Percentiles rank a stretch among this genome's conserved stretches.
Conservation (phyloP, 306 rosid genomes). For the Vachellia pachyceras region DNA sequence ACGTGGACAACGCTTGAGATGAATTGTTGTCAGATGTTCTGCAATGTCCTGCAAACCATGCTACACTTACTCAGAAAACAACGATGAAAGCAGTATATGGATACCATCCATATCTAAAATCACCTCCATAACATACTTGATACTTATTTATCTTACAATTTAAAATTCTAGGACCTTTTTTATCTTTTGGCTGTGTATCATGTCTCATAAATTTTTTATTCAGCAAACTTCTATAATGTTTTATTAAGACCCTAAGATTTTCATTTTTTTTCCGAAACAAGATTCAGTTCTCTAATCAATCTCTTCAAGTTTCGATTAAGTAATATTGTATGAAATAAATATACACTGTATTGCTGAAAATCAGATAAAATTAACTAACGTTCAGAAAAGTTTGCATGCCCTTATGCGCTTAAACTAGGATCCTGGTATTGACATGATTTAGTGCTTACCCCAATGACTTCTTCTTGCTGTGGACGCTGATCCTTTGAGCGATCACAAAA, state of each 20-base stretch:
- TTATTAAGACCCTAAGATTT: not conserved
- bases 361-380: not conserved
- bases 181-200: not conserved
- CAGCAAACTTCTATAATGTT: not conserved
- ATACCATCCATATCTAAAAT: slow-evolving; percentile 54
- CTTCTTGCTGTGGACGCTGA: slow-evolving; percentile 95
- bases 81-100: slow-evolving; percentile 38
- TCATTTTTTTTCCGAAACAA: not conserved
- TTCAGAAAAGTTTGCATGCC: not conserved
- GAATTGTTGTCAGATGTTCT: slow-evolving; percentile 85
- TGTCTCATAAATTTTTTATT: not conserved
- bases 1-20: slow-evolving; percentile 89
- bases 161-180: not conserved
- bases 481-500: slow-evolving; percentile 96
- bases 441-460: slow-evolving; percentile 86
- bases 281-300: not conserved
- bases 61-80: slow-evolving; percentile 14
- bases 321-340: not conserved
- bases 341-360: not conserved
- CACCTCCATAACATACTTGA: slow-evolving; percentile 45
- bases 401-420: not conserved
- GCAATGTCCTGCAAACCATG: slow-evolving; percentile 76
- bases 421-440: not conserved
- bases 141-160: slow-evolving; percentile 42
- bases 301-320: not conserved